A percentile compares a stretch with the other conserved stretches of the same genome.
Conservation (phyloP, 2,329 filamentous ascomycete species). For the Penicillium corylophilum region DNA sequence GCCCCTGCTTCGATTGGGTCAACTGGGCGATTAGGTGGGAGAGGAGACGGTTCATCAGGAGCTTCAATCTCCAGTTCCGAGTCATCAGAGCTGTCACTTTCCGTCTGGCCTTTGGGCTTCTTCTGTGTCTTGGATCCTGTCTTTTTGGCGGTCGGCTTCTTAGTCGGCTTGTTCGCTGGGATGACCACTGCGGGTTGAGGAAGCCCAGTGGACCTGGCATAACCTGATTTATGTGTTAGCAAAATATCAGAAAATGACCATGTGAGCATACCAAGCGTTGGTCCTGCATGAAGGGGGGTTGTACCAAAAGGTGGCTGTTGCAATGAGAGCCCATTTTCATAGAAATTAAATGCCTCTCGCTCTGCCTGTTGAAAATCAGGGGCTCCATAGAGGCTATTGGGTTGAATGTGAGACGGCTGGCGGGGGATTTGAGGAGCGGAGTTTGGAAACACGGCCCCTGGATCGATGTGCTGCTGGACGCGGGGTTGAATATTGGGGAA, state of each 20-base stretch:
- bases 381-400: conserved; percentile 29
- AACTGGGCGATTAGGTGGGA: conserved; percentile 53
- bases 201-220: neutral
- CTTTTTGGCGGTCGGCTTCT: conserved; percentile 24
- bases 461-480: conserved; percentile 39
- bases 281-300: neutral
- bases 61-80: conserved; percentile 53
- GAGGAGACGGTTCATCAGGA: conserved; percentile 55
- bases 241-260: neutral
- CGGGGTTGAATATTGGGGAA: conserved; percentile 26
- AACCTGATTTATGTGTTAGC: neutral
- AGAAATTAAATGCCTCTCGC: conserved; percentile 29
- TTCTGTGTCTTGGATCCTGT: conserved; percentile 5
- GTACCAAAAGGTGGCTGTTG: conserved; percentile 18
- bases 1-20: conserved; percentile 54
- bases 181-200: conserved; percentile 11
- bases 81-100: conserved; percentile 51
- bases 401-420: conserved; percentile 26
- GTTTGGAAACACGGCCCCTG: conserved; percentile 34
- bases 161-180: conserved; percentile 21
- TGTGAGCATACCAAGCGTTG: conserved; percentile 3
- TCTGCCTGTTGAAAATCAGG: conserved; percentile 28
- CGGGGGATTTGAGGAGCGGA: conserved; percentile 23
- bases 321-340: conserved; percentile 28
- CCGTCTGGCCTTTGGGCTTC: conserved; percentile 39